phyloP scores from a whole-genome alignment of 129 eudicot species.

The Heracleum sosnowskyi region DNA sequence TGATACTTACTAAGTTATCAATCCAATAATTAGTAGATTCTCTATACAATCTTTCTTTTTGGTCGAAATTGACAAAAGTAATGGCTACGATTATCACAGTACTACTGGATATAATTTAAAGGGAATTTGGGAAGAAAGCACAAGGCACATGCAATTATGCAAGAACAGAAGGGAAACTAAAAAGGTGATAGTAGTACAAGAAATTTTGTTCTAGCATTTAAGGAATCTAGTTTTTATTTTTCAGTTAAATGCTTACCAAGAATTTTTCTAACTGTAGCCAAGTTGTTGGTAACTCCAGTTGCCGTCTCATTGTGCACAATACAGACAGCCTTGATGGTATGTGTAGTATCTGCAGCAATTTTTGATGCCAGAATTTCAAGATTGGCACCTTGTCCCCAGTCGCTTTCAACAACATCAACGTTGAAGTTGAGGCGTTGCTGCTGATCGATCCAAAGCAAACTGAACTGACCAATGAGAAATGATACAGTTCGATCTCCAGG shows the following conservation, averaged over 20 bases:
- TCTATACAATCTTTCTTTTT: neutral
- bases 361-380: constrained; percentile 77
- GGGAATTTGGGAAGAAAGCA: neutral
- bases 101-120: neutral
- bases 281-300: constrained; percentile 97
- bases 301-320: constrained; percentile 99
- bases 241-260: constrained; percentile 48
- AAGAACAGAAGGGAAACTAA: neutral
- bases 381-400: constrained; percentile 93
- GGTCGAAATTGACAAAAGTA: neutral
- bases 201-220: neutral
- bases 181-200: neutral
- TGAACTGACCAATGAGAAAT: constrained; percentile 93
- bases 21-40: neutral
- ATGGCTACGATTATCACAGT: neutral
- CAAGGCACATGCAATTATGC: neutral
- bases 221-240: neutral
- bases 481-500: constrained; percentile 94
- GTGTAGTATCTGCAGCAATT: constrained; percentile 68
- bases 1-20: neutral
- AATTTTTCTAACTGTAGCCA: constrained; percentile 86
- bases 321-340: constrained; percentile 92
- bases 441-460: constrained; percentile 99
- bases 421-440: constrained; percentile 82
- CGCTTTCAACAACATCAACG: constrained; percentile 94